Evolutionary conservation across 2,329 filamentous ascomycete species (phyloP), one percentile per base, ranked within the genome.

Genomic region (Ophiognomonia clavigignenti-juglandacearum): DNA sequence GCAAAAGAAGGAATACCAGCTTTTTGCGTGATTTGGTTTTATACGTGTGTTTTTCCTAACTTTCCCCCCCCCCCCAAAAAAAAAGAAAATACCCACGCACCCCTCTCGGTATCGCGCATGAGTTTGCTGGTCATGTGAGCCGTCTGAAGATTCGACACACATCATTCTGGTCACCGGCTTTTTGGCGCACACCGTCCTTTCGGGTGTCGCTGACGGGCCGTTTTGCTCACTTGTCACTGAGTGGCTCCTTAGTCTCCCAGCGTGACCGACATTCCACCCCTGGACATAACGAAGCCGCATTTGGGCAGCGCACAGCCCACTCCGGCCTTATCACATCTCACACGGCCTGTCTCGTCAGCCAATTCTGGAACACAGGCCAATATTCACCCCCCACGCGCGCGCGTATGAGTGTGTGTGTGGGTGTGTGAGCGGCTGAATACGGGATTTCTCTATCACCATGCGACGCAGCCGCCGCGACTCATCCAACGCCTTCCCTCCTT

Each of bases 121-220:
- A 26, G 13, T 27, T 39, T 26, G 23, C 13, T 32, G 42, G 49
- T 45, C 45, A 40, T 45, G 39, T 45, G 49, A 48, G 47, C 49
- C 38, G n/a, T 32, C 32, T n/a, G n/a, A 35, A 16, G 16, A 44
- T 27, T 4, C 40, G 38, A 38, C 19, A 32, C 3, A 11, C 23
- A 27, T 42, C 3, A n/a, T 34, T 13, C 39, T 20, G 26, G 18
- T 24, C 35, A 29, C 22, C 34, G 27, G 23, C 23, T 16, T n/a
- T n/a, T n/a, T n/a, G n/a, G n/a, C n/a, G n/a, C 39, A 43, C 20
- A 27, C 23, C 35, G 26, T 40, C 22, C 18, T 36, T 36, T 14
- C 29, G 20, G 41, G 39, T 26, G 26, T 36, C 20, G n/a, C n/a
- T 29, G 34, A 19, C 31, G 24, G 36, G 24, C 29, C 22, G 19